Evolutionary conservation across 106 monocot species (phyloP).

Genomic region (Dactylorhiza incarnata): DNA sequence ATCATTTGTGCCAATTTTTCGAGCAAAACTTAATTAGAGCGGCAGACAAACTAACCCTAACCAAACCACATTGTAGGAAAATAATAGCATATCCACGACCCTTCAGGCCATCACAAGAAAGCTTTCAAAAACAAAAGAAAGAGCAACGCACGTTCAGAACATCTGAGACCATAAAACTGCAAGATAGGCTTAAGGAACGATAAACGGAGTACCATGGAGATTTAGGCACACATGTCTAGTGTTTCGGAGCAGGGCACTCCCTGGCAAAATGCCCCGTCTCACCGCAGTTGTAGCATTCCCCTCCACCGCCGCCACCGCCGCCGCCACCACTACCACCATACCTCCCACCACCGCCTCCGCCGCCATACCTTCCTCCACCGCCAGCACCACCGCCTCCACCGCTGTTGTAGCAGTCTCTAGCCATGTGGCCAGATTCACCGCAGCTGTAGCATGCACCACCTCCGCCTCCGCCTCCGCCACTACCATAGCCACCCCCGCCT

Average conservation of each 20-base stretch:
- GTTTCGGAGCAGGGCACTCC: conserved; percentile 14
- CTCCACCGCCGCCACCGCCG: conserved; percentile 15
- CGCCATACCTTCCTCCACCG: conserved; percentile 22
- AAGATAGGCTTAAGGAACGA: neutral
- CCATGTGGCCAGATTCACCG: conserved; percentile 33
- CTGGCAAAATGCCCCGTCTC: conserved; percentile 22
- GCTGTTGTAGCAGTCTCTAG: conserved; percentile 29
- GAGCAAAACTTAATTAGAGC: neutral
- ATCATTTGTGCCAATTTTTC: neutral
- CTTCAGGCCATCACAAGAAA: conserved; percentile 4
- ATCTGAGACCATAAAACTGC: conserved; percentile 1
- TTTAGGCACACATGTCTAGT: neutral
- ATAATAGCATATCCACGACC: neutral
- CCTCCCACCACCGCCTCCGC: conserved; percentile 17
- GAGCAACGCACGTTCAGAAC: neutral
- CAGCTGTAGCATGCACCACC: conserved; percentile 38
- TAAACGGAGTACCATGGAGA: neutral
- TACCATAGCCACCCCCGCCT: neutral
- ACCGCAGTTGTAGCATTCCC: conserved; percentile 24
- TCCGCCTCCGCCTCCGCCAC: conserved; percentile 9
- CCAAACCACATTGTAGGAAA: neutral
- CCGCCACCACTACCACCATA: conserved; percentile 7
- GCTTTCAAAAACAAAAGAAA: conserved; percentile 1
- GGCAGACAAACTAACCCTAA: neutral
- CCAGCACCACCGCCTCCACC: conserved; percentile 11